phyloP scores from a whole-genome alignment of 306 rosid species.

The Mimosa pudica region DNA sequence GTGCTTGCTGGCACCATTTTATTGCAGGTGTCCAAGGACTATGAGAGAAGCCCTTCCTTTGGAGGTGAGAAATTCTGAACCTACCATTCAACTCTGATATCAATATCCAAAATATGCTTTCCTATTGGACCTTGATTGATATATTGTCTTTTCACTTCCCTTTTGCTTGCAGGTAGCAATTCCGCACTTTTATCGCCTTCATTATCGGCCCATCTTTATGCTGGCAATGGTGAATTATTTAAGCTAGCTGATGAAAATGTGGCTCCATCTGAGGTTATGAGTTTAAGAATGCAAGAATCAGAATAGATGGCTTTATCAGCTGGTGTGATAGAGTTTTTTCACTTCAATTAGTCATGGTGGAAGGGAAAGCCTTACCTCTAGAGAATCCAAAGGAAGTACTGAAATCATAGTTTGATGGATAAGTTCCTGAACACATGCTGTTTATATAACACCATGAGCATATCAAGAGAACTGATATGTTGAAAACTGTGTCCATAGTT shows the following conservation, averaged over 20 bases:
- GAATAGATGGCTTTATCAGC: conserved; percentile 45
- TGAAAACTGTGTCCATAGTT: conserved; percentile 28
- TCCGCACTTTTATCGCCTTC: conserved; percentile 59
- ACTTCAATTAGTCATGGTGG: conserved; percentile 7
- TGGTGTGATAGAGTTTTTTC: conserved; percentile 1
- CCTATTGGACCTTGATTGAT: conserved; percentile 19
- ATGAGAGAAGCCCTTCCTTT: conserved; percentile 69
- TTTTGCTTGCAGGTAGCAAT: conserved; percentile 50
- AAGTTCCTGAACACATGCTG: conserved; percentile 35
- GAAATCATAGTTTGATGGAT: conserved; percentile 23
- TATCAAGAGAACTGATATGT: conserved; percentile 16
- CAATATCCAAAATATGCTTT: conserved; percentile 8
- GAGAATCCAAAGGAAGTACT: conserved; percentile 23
- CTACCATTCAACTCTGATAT: not conserved
- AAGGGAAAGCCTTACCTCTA: not conserved
- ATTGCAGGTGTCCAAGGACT: conserved; percentile 73
- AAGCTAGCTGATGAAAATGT: conserved; percentile 62
- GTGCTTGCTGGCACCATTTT: conserved; percentile 78
- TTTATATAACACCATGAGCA: not conserved
- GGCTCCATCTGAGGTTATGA: conserved; percentile 45
- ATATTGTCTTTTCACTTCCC: conserved; percentile 5
- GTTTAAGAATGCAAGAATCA: conserved; percentile 57
- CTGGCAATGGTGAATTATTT: conserved; percentile 59
- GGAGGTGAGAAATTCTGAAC: conserved; percentile 55
- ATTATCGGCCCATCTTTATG: conserved; percentile 56